Evolutionary conservation across 805 yeast genomes (phyloP), one percentile per base, ranked within the genome.

Genomic region (Spathaspora sp.): DNA sequence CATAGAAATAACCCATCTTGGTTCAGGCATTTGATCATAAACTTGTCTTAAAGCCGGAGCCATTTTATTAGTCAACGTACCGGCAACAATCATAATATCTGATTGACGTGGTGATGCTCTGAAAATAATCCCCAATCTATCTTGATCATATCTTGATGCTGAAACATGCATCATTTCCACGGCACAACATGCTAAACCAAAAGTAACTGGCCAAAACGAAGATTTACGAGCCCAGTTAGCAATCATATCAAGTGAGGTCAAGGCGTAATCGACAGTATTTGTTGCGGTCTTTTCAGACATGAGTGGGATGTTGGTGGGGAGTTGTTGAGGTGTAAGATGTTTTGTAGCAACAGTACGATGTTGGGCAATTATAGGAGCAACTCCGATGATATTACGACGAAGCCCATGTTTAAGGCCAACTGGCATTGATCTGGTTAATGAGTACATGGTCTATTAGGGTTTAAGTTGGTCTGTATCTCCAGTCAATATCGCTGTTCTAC

Each of bases 131-230:
- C 96, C 96, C 67, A 89, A 77, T 68, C 96, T 83, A 75, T 89
- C 96, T 73, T 89, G 96, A 72, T 89, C 96, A 70, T 89, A 89
- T 65, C 96, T 79, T 55, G 96, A 96, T 52, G 96, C 83, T 23
- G 96, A 89, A 39, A 86, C 87, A 67, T 89, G 96, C 96, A 89
- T 89, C 96, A 89, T 89, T 72, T 89, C 96, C 42, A 89, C 96
- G 55, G 96, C 96, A 76, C 96, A 89, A 72, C 96, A 89, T 8
- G 96, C 96, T 64, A 89, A 76, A 32, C 96, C 96, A 69, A 89
- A 89, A 38, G 96, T 89, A 45, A 88, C 92, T 8, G 96, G 96
- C 96, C 96, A 89, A 69, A 89, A 89, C 1, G 94, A 87, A 26
- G 96, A 89, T 66, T 87, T 90, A 70, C 96, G 81, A 1, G 93